Evolutionary conservation across 768 basidiomycete species (phyloP), one percentile per base, ranked within the genome.

Genomic region (Rhizopogon sp.): DNA sequence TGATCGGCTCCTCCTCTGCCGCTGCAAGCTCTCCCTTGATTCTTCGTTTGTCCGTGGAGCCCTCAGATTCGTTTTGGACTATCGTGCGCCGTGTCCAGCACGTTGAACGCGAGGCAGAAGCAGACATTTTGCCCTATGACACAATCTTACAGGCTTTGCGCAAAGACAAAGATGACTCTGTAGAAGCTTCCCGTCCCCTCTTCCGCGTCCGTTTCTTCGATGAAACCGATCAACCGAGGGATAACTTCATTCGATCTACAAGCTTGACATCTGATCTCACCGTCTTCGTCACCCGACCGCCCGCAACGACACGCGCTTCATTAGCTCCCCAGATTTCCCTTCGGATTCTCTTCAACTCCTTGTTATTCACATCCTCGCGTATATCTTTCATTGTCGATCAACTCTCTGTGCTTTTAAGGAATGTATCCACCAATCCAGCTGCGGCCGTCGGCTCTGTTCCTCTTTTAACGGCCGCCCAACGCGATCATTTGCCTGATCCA

Each of bases 121-220:
- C 76, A 3, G 91, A 98, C 66, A 80, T 79, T 2, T 74, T 96
- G 5, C 89, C 95, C 0, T 93, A 93, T 66, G 89, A 94, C 59
- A 70, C 75, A 1, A 79, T 98, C 54, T 77, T 87, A 16, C 79
- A 78, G 44, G 87, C 84, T 8, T 73, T 97, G 50, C 79, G 77
- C 53, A 82, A 81, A 63, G 80, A 78, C 62, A 86, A 82, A 60
- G 82, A 87, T 16, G 87, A 85, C 35, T 70, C 74, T 10, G 62
- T 76, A 11, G 80, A 82, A 39, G 71, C 69, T 14, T 63, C 70
- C 14, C 69, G 75, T 1, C 88, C 88, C 4, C 77, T 98, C 28
- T 98, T 97, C 74, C 83, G 94, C 50, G 93, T 97, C 41, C 85
- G 94, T n/a, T 97, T 98, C 77, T 93, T 97, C 68, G 94, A 98